Percentiles rank a stretch among this genome's conserved stretches.
Conservation (phyloP, 2,329 filamentous ascomycete species). For the Penicillium sp. region DNA sequence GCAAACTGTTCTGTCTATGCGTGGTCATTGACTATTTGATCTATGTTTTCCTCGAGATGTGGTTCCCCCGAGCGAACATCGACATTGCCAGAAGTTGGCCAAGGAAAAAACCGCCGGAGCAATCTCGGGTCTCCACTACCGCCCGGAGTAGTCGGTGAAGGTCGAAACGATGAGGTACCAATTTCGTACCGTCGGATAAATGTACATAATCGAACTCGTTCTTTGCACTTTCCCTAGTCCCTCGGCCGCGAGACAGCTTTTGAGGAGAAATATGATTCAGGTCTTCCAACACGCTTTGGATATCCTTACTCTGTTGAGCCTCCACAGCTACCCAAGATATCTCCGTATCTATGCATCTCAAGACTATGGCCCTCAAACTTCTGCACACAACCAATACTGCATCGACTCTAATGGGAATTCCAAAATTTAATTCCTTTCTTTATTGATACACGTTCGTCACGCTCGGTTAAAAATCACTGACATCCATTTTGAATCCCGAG, state of each 20-base stretch:
- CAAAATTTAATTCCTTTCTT: background rate
- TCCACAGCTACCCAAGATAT: too few species aligned
- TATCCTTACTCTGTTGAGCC: too few species aligned
- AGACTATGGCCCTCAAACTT: too few species aligned
- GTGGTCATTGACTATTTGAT: slow-evolving; percentile 92
- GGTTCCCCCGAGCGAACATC: slow-evolving; percentile 78
- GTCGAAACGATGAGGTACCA: background rate
- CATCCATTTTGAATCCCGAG: background rate
- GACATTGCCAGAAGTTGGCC: slow-evolving; percentile 93
- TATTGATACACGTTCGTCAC: background rate
- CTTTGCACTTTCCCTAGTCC: too few species aligned
- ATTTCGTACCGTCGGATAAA: background rate
- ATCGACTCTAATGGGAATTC: background rate
- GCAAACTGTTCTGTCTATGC: slow-evolving; percentile 93
- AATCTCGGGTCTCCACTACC: slow-evolving; percentile 5
- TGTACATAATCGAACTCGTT: background rate
- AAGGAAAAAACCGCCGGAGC: slow-evolving; percentile 55
- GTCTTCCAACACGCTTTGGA: too few species aligned
- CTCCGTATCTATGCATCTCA: too few species aligned
- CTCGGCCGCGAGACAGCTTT: too few species aligned
- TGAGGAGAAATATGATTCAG: too few species aligned
- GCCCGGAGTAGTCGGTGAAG: slow-evolving; percentile 3
- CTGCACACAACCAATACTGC: too few species aligned
- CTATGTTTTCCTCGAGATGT: slow-evolving; percentile 82
- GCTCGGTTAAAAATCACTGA: background rate